phyloP scores from a whole-genome alignment of 371 early-diverging fungal genomes.

The Mucor sp. region DNA sequence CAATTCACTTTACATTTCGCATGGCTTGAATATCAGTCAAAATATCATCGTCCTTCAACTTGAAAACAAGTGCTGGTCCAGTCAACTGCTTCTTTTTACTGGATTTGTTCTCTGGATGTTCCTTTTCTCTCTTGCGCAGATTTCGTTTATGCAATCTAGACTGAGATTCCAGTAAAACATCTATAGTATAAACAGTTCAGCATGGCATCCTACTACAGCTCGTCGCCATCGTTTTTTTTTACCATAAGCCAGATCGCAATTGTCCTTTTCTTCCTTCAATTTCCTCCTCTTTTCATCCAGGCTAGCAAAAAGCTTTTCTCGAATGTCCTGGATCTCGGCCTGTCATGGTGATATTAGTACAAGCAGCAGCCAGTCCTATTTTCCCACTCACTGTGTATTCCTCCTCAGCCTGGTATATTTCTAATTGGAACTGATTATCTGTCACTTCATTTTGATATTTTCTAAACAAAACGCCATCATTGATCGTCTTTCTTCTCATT shows the following conservation, averaged over 20 bases:
- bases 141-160: constrained; percentile 40
- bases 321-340: constrained; percentile 68
- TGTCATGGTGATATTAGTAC: constrained; percentile 11
- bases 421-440: constrained; percentile 61
- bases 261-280: constrained; percentile 83
- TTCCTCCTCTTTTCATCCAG: constrained; percentile 79
- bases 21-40: constrained; percentile 43
- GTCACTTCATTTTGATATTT: constrained; percentile 75
- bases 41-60: constrained; percentile 45
- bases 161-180: constrained; percentile 41
- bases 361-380: background rate
- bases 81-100: constrained; percentile 45
- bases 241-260: constrained; percentile 73
- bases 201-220: background rate
- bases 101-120: constrained; percentile 38
- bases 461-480: constrained; percentile 58
- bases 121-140: constrained; percentile 44
- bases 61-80: constrained; percentile 43
- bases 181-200: constrained; percentile 8
- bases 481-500: constrained; percentile 57
- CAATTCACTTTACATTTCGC: constrained; percentile 30
- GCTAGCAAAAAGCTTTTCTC: constrained; percentile 71
- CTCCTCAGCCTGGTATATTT: constrained; percentile 59
- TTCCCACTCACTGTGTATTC: constrained; percentile 50
- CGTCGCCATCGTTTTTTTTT: background rate